Percentiles rank a stretch among this genome's conserved stretches.
Evolutionary conservation across 306 rosid species (phyloP).

Genomic region (Macrotyloma uniflorum): DNA sequence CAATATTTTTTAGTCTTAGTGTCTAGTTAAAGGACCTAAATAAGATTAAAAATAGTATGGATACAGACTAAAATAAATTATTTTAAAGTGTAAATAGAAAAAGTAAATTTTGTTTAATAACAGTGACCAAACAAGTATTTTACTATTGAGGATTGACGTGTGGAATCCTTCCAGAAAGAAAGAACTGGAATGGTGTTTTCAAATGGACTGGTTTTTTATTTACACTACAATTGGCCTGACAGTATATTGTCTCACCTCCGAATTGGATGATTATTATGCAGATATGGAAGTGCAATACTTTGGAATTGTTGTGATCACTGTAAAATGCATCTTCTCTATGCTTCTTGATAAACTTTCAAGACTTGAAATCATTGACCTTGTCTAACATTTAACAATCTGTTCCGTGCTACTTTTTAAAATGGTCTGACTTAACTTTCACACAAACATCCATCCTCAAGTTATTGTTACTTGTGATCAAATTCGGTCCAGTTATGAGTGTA

Average conservation of each 20-base stretch:
- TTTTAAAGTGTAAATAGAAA: too few relatives aligned
- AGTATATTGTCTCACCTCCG: neutral
- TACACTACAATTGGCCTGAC: neutral
- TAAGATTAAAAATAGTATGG: too few relatives aligned
- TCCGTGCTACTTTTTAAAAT: neutral
- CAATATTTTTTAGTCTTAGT: too few relatives aligned
- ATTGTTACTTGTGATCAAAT: neutral
- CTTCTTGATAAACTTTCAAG: neutral
- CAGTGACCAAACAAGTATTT: too few relatives aligned
- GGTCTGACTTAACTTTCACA: neutral
- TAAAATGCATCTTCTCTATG: neutral
- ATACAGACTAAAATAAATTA: too few relatives aligned
- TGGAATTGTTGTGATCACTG: neutral
- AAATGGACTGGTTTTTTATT: neutral
- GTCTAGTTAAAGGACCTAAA: too few relatives aligned
- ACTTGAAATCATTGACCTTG: neutral
- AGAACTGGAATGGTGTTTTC: neutral
- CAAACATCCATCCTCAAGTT: neutral
- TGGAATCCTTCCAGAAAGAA: too few relatives aligned
- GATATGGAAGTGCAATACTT: neutral
- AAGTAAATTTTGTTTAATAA: too few relatives aligned
- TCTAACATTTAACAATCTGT: neutral
- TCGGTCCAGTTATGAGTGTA: neutral
- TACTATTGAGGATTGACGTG: too few relatives aligned
- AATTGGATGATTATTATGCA: slow-evolving; percentile 11